Conservation (phyloP, 164 flowering plant genomes). For the Cinnamomum chago region DNA sequence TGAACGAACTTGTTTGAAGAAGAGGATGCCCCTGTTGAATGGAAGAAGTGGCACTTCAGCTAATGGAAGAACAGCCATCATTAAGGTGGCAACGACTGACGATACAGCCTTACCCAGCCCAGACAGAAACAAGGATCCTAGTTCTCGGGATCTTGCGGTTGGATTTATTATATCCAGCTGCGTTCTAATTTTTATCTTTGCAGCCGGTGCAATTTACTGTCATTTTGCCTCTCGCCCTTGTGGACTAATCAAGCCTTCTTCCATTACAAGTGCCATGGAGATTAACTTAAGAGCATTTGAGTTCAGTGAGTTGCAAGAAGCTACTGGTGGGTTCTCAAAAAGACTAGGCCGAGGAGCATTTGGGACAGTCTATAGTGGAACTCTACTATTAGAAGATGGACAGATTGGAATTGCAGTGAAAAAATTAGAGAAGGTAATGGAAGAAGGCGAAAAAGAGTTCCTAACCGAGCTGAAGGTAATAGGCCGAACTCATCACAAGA, state of each 20-base stretch:
- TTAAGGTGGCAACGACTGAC: conserved; percentile 18
- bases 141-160: not conserved
- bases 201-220: not conserved
- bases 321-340: conserved; percentile 23
- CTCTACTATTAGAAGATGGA: conserved; percentile 6
- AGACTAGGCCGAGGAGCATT: conserved; percentile 26
- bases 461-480: conserved; percentile 25
- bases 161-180: not conserved
- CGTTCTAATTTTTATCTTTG: not conserved
- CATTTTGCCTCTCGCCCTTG: not conserved
- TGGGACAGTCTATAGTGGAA: conserved; percentile 29
- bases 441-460: conserved; percentile 26
- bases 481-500: conserved; percentile 28
- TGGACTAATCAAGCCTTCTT: not conserved
- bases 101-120: not conserved
- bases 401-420: conserved; percentile 27
- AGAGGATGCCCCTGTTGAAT: conserved; percentile 20
- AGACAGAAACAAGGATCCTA: not conserved
- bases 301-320: conserved; percentile 22
- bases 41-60: conserved; percentile 14
- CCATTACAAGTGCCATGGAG: not conserved
- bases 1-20: conserved; percentile 15
- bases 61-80: conserved; percentile 9
- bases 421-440: conserved; percentile 21
- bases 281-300: conserved; percentile 21